Evolutionary conservation across 352 stramenopile genomes (phyloP).

Genomic region (Elongisporangium undulatum): DNA sequence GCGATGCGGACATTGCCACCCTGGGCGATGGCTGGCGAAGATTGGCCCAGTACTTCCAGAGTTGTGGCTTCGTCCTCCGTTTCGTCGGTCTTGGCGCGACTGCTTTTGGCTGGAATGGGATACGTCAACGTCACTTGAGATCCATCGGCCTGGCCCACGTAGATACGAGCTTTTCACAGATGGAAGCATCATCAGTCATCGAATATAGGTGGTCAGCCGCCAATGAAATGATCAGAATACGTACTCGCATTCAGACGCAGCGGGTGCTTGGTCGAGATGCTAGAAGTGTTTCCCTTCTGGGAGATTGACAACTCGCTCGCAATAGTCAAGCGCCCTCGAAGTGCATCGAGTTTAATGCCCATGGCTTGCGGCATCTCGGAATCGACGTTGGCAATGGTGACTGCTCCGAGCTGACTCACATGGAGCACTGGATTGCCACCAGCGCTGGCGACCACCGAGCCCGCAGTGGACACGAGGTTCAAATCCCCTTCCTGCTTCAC

Average conservation of each 20-base stretch:
- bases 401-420: constrained; percentile 44
- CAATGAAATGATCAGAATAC: constrained; percentile 2
- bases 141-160: constrained; percentile 13
- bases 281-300: constrained; percentile 36
- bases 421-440: constrained; percentile 53
- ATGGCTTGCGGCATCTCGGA: constrained; percentile 34
- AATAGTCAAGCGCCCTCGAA: constrained; percentile 32
- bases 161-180: constrained; percentile 6
- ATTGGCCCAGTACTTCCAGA: constrained; percentile 54
- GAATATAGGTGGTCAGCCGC: neutral
- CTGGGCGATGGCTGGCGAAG: constrained; percentile 29
- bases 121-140: constrained; percentile 14
- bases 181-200: neutral
- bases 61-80: constrained; percentile 15
- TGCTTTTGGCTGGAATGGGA: neutral
- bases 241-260: constrained; percentile 50
- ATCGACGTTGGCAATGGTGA: constrained; percentile 40
- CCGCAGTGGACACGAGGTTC: constrained; percentile 67
- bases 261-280: constrained; percentile 27
- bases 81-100: constrained; percentile 1
- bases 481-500: constrained; percentile 71
- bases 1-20: constrained; percentile 52
- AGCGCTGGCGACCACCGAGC: constrained; percentile 57
- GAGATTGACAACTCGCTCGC: constrained; percentile 29
- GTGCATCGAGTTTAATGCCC: constrained; percentile 50